phyloP scores from a whole-genome alignment of 2,329 filamentous ascomycete species.

The Fusarium graminum region DNA sequence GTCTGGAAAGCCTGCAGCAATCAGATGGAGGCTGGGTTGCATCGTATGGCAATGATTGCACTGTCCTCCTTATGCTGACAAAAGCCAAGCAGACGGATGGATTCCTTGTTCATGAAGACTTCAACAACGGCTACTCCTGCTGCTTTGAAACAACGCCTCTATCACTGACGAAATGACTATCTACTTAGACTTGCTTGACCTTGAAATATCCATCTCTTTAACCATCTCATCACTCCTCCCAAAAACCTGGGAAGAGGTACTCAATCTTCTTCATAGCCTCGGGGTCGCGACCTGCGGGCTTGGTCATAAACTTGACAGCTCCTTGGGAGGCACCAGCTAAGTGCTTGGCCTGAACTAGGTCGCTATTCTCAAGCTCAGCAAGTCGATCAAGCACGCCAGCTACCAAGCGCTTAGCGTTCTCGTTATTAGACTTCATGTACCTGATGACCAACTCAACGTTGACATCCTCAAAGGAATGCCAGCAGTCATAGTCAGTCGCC shows the following conservation, averaged over 20 bases:
- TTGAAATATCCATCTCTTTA: conserved; percentile 11
- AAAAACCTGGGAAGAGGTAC: conserved; percentile 91
- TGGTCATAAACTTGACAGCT: conserved; percentile 85
- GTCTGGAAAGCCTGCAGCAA: conserved; percentile 12
- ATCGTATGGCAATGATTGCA: background rate
- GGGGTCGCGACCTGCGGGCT: conserved; percentile 76
- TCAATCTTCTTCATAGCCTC: conserved; percentile 84
- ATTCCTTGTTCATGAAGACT: background rate
- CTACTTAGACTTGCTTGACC: conserved; percentile 13
- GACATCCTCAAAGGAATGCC: conserved; percentile 86
- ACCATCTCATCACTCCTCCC: conserved; percentile 53
- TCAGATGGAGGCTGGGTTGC: conserved; percentile 16
- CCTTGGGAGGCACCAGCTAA: conserved; percentile 81
- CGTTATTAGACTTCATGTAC: conserved; percentile 93
- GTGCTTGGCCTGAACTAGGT: conserved; percentile 84
- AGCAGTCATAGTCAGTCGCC: conserved; percentile 99
- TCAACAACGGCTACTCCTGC: conserved; percentile 16
- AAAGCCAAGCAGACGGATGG: background rate
- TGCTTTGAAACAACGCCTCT: conserved; percentile 30
- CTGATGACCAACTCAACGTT: conserved; percentile 97
- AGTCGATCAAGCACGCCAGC: conserved; percentile 89
- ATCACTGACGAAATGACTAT: conserved; percentile 21
- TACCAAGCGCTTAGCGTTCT: conserved; percentile 88
- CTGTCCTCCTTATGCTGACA: background rate
- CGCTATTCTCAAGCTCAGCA: conserved; percentile 79